Conservation (phyloP, 805 yeast genomes). For the Wickerhamomyces ciferrii region DNA sequence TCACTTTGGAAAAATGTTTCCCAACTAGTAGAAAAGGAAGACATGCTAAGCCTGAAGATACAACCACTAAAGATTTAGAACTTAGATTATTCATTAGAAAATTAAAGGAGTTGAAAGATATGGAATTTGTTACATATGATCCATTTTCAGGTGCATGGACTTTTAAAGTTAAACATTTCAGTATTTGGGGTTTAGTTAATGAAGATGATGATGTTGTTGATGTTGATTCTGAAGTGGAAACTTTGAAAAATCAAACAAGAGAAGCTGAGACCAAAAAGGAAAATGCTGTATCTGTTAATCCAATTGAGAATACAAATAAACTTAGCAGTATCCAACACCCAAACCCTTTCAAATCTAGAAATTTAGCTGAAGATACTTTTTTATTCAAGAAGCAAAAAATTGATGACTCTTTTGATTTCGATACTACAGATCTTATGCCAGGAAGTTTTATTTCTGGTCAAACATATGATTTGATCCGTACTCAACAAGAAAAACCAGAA, state of each 20-base stretch:
- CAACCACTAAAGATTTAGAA: slow-evolving; percentile 30
- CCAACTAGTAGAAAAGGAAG: slow-evolving; percentile 33
- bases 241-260: slow-evolving; percentile 14
- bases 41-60: slow-evolving; percentile 12
- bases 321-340: not conserved
- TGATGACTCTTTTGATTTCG: slow-evolving; percentile 15
- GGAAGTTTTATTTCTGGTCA: slow-evolving; percentile 21
- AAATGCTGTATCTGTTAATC: slow-evolving; percentile 1
- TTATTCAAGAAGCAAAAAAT: slow-evolving; percentile 26
- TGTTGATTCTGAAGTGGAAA: slow-evolving; percentile 31
- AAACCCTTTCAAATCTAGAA: slow-evolving; percentile 7
- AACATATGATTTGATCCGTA: slow-evolving; percentile 1
- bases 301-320: not conserved
- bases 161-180: slow-evolving; percentile 84
- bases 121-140: slow-evolving; percentile 76
- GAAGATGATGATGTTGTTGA: slow-evolving; percentile 58
- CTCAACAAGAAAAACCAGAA: slow-evolving; percentile 1
- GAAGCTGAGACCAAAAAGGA: not conserved
- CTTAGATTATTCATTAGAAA: slow-evolving; percentile 42
- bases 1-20: slow-evolving; percentile 56
- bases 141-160: slow-evolving; percentile 73
- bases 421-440: slow-evolving; percentile 18
- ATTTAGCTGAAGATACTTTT: slow-evolving; percentile 22
- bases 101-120: slow-evolving; percentile 55
- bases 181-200: slow-evolving; percentile 87